Evolutionary conservation across 352 stramenopile genomes (phyloP), one percentile per base, ranked within the genome.

Genomic region (Phytophthora cactorum): DNA sequence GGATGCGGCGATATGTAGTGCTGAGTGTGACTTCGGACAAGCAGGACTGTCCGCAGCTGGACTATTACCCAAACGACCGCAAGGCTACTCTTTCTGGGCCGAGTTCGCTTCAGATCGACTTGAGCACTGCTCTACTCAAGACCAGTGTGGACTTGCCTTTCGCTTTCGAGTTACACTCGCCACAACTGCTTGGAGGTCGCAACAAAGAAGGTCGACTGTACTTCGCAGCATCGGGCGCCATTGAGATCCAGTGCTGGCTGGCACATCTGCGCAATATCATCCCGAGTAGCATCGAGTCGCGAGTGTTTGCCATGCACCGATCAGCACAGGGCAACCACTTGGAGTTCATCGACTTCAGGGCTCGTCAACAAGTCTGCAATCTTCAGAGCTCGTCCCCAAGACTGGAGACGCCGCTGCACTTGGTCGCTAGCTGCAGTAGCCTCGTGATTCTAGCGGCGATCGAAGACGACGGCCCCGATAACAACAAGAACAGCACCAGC

Each of bases 201-300:
- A 98, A 98, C 67, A 88, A 89, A 41, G 91, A 97, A 76, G 92
- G 92, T 0, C 79, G 89, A 4, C 64, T 98, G 8, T 95, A 96
- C 59, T 97, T 97, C 49, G 84, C 89, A 0, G 86, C 90, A 0
- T 79, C 90, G 31, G 89, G 68, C 36, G 91, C 97, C 41, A 63
- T 96, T 38, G 89, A 97, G 59, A 88, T 96, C 25, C 91, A 98
- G 62, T 78, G 78, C 41, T 98, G 94, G 93, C 75, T 98, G 10
- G 85, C 88, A 0, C 79, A 94, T 34, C 54, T 98, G 34, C 84
- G 88, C 15, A 81, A 96, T 51, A 89, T 70, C 28, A 86, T 90
- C 27, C 84, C 85, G 3, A 90, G 74, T 58, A 92, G 70, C 47
- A 86, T 95, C 38, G 85, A 91, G 52, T 84, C 81, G n/a, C 75